A percentile compares a stretch with the other conserved stretches of the same genome.
Conservation (phyloP, 352 stramenopile species). For the Globisporangium cystogenes region DNA sequence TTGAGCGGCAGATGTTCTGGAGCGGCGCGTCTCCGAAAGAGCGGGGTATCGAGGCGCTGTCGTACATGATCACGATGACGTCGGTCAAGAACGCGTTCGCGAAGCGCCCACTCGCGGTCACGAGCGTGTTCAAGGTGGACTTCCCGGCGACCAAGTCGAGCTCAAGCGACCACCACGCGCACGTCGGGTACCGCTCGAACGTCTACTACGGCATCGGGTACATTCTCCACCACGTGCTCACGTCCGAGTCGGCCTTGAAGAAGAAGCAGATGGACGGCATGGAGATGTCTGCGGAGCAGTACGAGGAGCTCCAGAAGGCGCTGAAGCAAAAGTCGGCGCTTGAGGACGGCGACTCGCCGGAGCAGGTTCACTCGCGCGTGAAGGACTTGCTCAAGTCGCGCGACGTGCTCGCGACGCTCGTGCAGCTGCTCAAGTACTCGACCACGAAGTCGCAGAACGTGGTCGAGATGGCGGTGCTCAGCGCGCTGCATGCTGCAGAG, state of each 20-base stretch:
- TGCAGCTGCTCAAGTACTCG: conserved; percentile 74
- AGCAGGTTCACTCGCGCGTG: conserved; percentile 64
- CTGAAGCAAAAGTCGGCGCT: conserved; percentile 93
- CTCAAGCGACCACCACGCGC: conserved; percentile 21
- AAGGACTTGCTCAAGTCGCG: conserved; percentile 36
- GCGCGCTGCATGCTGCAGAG: conserved; percentile 64
- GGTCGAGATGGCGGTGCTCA: conserved; percentile 67
- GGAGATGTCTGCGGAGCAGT: conserved; percentile 96
- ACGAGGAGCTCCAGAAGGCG: conserved; percentile 95
- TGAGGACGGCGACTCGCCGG: conserved; percentile 84
- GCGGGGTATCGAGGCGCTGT: conserved; percentile 75
- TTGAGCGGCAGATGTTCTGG: conserved; percentile 46
- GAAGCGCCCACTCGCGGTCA: conserved; percentile 41
- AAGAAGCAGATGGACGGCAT: conserved; percentile 96
- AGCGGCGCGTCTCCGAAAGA: conserved; percentile 74
- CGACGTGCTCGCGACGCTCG: conserved; percentile 66
- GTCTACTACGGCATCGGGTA: conserved; percentile 93
- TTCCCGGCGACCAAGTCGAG: conserved; percentile 31
- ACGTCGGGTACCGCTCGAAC: conserved; percentile 68
- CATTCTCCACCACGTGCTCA: conserved; percentile 92
- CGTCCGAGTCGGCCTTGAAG: conserved; percentile 91
- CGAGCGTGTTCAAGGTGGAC: conserved; percentile 67
- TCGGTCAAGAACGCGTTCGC: conserved; percentile 76
- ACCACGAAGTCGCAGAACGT: conserved; percentile 74
- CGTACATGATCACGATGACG: conserved; percentile 83